Evolutionary conservation across 106 monocot genomes (phyloP).

Genomic region (Dendrobium chrysotoxum): DNA sequence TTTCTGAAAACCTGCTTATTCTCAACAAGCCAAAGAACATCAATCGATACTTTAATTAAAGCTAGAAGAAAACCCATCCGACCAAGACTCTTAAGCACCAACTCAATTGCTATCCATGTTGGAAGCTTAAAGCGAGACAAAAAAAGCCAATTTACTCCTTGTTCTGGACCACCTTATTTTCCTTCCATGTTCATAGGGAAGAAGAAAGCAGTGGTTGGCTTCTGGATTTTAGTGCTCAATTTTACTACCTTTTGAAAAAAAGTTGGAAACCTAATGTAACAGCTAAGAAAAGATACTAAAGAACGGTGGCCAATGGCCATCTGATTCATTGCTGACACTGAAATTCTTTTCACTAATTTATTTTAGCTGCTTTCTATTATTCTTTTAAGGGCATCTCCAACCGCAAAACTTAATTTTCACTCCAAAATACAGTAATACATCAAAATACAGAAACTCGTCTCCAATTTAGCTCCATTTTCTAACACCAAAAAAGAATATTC

Average conservation of each 20-base stretch:
- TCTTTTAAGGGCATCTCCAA: no score
- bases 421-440: no score
- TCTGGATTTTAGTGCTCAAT: no score
- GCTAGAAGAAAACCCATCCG: neutral
- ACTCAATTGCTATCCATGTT: neutral
- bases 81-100: neutral
- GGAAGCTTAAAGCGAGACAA: neutral
- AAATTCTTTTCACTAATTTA: neutral
- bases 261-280: neutral
- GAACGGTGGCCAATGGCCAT: neutral
- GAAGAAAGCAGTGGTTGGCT: neutral
- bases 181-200: neutral
- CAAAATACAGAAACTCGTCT: no score
- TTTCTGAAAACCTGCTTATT: no score
- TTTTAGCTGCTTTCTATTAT: no score
- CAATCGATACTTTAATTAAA: no score
- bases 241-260: neutral
- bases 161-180: neutral
- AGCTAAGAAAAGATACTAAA: neutral
- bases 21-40: no score
- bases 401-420: no score
- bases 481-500: no score
- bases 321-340: constrained; percentile 5
- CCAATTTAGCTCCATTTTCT: no score
- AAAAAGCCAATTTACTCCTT: neutral